These are phyloP conservation scores for Fusarium sp. DNA, from an alignment of 2,329 filamentous ascomycete genomes.

Conservation along the genomic window DNA sequence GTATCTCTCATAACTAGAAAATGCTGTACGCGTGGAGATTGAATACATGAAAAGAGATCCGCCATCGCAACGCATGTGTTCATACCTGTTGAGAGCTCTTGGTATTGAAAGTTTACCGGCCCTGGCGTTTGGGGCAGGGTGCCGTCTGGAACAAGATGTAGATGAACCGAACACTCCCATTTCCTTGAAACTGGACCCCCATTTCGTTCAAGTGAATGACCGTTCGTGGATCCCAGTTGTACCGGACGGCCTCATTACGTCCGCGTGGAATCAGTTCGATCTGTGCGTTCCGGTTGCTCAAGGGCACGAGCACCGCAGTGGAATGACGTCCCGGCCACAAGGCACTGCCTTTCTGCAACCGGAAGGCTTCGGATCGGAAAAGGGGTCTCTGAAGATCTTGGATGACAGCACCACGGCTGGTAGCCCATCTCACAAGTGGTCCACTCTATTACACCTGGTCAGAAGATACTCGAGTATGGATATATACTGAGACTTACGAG, in stretches of 20 bases:
- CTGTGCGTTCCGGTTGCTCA: conserved; percentile 6
- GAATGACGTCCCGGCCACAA: conserved; percentile 20
- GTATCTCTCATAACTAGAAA: background rate
- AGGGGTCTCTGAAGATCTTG: conserved; percentile 15
- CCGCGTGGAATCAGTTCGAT: conserved; percentile 27
- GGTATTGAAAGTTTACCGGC: background rate
- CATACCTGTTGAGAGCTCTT: background rate
- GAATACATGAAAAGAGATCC: background rate
- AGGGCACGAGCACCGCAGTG: conserved; percentile 24
- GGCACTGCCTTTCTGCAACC: conserved; percentile 19
- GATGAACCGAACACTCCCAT: conserved; percentile 32
- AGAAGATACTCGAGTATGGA: background rate
- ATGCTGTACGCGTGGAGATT: background rate
- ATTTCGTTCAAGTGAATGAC: conserved; percentile 32
- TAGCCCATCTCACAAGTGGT: conserved; percentile 10
- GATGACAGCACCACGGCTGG: conserved; percentile 10
- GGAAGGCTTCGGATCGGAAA: conserved; percentile 30
- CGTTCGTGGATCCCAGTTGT: conserved; percentile 25
- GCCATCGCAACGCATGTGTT: background rate
- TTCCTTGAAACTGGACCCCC: conserved; percentile 21
- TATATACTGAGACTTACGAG: conserved; percentile 10
- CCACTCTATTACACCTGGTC: background rate
- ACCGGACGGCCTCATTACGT: background rate
- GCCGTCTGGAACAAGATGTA: conserved; percentile 28
- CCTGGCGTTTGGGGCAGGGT: background rate